A percentile compares a stretch with the other conserved stretches of the same genome.
Conservation (phyloP, 352 stramenopile species). For the Phytophthora pinifolia region DNA sequence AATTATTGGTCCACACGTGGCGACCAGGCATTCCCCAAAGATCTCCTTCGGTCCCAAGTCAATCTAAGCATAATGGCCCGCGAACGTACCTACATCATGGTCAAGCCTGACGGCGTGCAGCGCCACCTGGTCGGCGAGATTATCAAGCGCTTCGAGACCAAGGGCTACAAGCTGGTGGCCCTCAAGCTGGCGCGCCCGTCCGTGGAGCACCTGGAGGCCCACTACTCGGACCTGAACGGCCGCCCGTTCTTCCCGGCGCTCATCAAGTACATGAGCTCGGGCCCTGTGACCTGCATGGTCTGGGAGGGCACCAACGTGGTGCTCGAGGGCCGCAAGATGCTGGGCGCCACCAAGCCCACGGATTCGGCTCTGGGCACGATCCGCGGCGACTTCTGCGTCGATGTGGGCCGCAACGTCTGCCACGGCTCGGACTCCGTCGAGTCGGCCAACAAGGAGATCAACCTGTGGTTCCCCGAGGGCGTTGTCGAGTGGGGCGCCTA, state of each 20-base stretch:
- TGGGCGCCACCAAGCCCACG: slow-evolving; percentile 94
- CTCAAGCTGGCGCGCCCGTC: slow-evolving; percentile 94
- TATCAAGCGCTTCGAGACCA: slow-evolving; percentile 95
- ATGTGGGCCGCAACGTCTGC: slow-evolving; percentile 91
- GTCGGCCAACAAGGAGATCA: slow-evolving; percentile 97
- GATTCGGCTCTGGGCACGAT: slow-evolving; percentile 92
- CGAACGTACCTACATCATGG: slow-evolving; percentile 95
- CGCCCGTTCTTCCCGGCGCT: slow-evolving; percentile 93
- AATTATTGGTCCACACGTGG: slow-evolving; percentile 22
- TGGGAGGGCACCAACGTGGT: slow-evolving; percentile 94
- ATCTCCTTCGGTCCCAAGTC: slow-evolving; percentile 25
- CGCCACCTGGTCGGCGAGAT: slow-evolving; percentile 93
- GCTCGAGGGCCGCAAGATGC: slow-evolving; percentile 93
- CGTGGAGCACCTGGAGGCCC: slow-evolving; percentile 88
- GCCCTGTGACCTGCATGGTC: slow-evolving; percentile 95
- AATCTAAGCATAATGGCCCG: slow-evolving; percentile 69
- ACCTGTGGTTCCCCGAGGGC: slow-evolving; percentile 97
- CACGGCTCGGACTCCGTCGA: slow-evolving; percentile 96
- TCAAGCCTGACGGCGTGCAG: slow-evolving; percentile 95
- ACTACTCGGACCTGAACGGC: slow-evolving; percentile 92
- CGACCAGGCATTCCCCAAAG: slow-evolving; percentile 23
- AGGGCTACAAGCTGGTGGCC: slow-evolving; percentile 95
- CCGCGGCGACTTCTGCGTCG: slow-evolving; percentile 93
- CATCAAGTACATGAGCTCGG: slow-evolving; percentile 92
- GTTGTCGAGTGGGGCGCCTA: slow-evolving; percentile 90